Conservation (phyloP, 352 stramenopile genomes). For the Phytophthora vignae region DNA sequence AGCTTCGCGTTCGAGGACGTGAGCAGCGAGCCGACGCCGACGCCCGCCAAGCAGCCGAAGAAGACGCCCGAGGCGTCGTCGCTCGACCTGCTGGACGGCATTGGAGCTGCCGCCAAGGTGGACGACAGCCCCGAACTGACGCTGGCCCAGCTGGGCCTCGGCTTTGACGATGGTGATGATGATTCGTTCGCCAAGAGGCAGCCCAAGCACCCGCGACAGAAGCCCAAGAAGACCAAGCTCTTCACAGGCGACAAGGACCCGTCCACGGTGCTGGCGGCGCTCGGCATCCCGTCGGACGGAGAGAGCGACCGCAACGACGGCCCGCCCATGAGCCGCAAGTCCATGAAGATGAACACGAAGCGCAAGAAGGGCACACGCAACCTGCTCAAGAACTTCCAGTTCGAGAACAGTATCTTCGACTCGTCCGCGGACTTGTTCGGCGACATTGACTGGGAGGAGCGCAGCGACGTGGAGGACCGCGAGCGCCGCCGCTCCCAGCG, state of each 20-base stretch:
- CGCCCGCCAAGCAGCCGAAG: neutral
- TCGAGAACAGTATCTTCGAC: conserved; percentile 89
- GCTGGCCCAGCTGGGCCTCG: conserved; percentile 60
- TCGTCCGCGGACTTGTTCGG: conserved; percentile 70
- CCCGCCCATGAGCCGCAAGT: conserved; percentile 44
- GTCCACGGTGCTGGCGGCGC: conserved; percentile 39
- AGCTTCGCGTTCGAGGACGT: conserved; percentile 74
- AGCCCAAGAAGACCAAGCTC: conserved; percentile 51
- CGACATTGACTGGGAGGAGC: conserved; percentile 79
- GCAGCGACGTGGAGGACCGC: conserved; percentile 54
- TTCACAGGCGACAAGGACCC: conserved; percentile 41
- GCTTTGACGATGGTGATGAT: conserved; percentile 30
- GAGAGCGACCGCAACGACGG: conserved; percentile 17
- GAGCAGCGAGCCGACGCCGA: conserved; percentile 1
- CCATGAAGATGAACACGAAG: conserved; percentile 68
- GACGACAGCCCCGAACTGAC: conserved; percentile 43
- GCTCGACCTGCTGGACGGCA: conserved; percentile 32
- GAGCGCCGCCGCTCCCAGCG: conserved; percentile 74
- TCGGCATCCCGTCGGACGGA: conserved; percentile 40
- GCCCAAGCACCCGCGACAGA: conserved; percentile 44
- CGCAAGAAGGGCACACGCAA: conserved; percentile 81
- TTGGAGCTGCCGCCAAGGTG: conserved; percentile 29
- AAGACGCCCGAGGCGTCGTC: conserved; percentile 15
- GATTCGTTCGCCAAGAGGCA: conserved; percentile 44
- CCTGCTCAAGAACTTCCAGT: conserved; percentile 84